Evolutionary conservation across 1,284 basidiomycete species (phyloP).

Genomic region (Cryptococcus hybrid): DNA sequence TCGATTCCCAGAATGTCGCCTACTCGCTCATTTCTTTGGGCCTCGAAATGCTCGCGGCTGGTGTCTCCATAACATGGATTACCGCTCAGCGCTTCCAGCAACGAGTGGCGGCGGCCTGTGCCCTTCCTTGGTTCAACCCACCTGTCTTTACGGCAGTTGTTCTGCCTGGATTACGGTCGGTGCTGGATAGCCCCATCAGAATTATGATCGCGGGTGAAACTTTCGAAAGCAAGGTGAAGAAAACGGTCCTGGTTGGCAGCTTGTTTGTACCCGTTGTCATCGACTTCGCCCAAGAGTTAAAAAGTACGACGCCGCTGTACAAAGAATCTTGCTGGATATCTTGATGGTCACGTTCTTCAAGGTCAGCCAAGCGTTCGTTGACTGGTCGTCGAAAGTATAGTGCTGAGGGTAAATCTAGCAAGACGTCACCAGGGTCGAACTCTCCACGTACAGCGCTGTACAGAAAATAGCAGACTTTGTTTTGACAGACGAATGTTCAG

Average conservation of each 20-base stretch:
- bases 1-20: constrained; percentile 32
- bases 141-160: constrained; percentile 22
- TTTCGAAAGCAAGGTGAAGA: constrained; percentile 17
- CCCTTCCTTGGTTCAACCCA: constrained; percentile 26
- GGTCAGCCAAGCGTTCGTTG: constrained; percentile 7
- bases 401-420: constrained; percentile 24
- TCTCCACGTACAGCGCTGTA: constrained; percentile 26
- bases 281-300: constrained; percentile 28
- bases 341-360: constrained; percentile 41
- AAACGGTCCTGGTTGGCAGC: constrained; percentile 30
- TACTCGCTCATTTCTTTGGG: constrained; percentile 28
- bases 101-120: constrained; percentile 33
- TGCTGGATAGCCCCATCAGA: constrained; percentile 30
- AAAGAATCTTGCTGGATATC: constrained; percentile 37
- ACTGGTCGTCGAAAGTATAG: background rate
- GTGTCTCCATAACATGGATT: constrained; percentile 27
- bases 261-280: constrained; percentile 37
- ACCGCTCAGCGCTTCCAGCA: constrained; percentile 38
- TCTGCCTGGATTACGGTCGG: constrained; percentile 29
- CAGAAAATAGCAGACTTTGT: constrained; percentile 31
- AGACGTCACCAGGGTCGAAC: constrained; percentile 29
- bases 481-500: constrained; percentile 14
- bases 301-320: constrained; percentile 22
- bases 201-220: constrained; percentile 16
- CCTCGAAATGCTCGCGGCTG: constrained; percentile 36